Base-by-base conservation (phyloP, 2,329 filamentous ascomycete species). In the Phaeophleospora eucalypticola region DNA sequence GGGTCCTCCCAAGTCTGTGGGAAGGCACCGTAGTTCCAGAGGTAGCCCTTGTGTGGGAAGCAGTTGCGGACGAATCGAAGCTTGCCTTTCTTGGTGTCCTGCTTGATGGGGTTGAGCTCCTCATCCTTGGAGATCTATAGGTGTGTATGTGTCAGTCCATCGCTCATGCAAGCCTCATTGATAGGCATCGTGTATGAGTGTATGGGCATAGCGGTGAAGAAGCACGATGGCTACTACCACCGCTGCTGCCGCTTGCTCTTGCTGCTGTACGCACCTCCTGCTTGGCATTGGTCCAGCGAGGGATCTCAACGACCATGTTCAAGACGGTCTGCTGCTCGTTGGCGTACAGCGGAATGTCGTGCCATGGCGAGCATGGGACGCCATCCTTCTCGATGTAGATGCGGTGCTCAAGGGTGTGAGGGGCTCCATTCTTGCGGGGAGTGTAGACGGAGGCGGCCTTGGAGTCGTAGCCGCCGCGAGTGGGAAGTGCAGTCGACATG, bases 21-120 rank as follows among this genome's bases (percentile, higher is more conserved):
- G 84, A 98, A 97, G 73, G 90, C 90, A 77, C 93, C 93, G 77
- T 98, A 98, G 83, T 98, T 98, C 93, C 93, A 98, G 65, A 98
- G 88, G 76, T 98, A 98, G 61, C 93, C 93, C 83, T 98, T 97
- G 86, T 98, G 93, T 65, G 93, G 93, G 83, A 98, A 98, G 85
- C 93, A 98, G 86, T 98, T 98, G 77, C 93, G 89, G 71, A 98
- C 93, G 71, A 86, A 98, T 68, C 93, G 88, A 66, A 97, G 89
- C 83, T 96, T 97, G 82, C 91, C 93, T 82, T 98, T 97, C 87
- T 98, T 97, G 73, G 83, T 82, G 72, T 98, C 93, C 80, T 98
- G 93, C 85, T 96, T 96, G 80, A 96, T 95, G 70, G 91, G 91
- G 81, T 96, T 97, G 71, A 97, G 85, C 67, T 87, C 81, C 75